phyloP scores from a whole-genome alignment of 2,329 filamentous ascomycete species.

The Stagonosporopsis rhizophila region DNA sequence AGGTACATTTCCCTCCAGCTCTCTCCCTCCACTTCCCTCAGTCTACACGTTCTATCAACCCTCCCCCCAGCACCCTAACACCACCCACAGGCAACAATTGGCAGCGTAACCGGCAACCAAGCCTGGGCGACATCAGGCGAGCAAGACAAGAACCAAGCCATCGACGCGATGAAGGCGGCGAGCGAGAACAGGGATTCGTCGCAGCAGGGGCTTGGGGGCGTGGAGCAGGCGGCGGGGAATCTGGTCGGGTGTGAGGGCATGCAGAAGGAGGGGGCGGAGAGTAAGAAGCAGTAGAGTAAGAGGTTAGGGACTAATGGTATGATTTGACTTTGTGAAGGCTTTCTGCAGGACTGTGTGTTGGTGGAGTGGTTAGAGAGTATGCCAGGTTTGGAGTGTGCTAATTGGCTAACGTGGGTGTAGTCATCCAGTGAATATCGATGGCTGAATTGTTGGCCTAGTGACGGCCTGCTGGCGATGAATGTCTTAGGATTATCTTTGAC shows the following conservation, averaged over 20 bases:
- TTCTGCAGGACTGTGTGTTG: too few relatives aligned
- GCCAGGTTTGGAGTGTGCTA: too few relatives aligned
- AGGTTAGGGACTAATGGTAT: background rate
- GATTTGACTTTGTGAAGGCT: too few relatives aligned
- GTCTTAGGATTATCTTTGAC: too few relatives aligned
- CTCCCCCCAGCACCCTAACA: background rate
- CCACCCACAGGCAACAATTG: slow-evolving; percentile 62
- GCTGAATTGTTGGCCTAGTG: too few relatives aligned
- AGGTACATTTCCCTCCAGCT: slow-evolving; percentile 55
- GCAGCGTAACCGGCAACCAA: slow-evolving; percentile 66
- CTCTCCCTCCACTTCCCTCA: background rate
- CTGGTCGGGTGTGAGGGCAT: slow-evolving; percentile 73
- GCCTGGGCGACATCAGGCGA: slow-evolving; percentile 70
- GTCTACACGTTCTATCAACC: slow-evolving; percentile 44
- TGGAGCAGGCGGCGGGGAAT: slow-evolving; percentile 70
- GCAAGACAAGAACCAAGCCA: slow-evolving; percentile 68
- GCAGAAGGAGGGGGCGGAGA: slow-evolving; percentile 55
- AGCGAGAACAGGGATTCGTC: slow-evolving; percentile 61
- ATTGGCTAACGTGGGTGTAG: too few relatives aligned
- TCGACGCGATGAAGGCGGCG: slow-evolving; percentile 68
- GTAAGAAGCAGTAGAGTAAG: slow-evolving; percentile 41
- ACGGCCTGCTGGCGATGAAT: too few relatives aligned
- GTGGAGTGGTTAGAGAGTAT: too few relatives aligned
- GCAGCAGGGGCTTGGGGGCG: slow-evolving; percentile 64
- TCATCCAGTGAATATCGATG: too few relatives aligned